Percentiles rank a stretch among this genome's conserved stretches.
phyloP scores from a whole-genome alignment of 176 grass and related monocot genomes.

The Zea mays region Zm-B73-REFERENCE-NAM-5.0 NC_050102.1:154098501-154099000 shows the following conservation, averaged over 20 bases:
- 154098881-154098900: constrained; percentile 87
- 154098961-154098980: background rate
- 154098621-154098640: constrained; percentile 58
- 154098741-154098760: constrained; percentile 58
- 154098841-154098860: constrained; percentile 86
- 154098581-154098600: constrained; percentile 56
- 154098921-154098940: constrained; percentile 99
- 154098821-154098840: constrained; percentile 48
- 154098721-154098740: constrained; percentile 68
- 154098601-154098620: constrained; percentile 43
- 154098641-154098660: constrained; percentile 59
- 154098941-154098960: constrained; percentile 48
- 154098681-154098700: constrained; percentile 27
- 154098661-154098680: constrained; percentile 53
- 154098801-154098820: constrained; percentile 42
- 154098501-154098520: constrained; percentile 63
- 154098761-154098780: constrained; percentile 22
- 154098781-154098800: constrained; percentile 13
- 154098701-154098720: constrained; percentile 57
- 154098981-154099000: background rate
- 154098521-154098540: constrained; percentile 27
- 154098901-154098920: constrained; percentile 76
- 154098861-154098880: constrained; percentile 96
- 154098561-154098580: constrained; percentile 24
- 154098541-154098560: background rate